Base-by-base conservation (phyloP, 2,329 filamentous ascomycete genomes). In the Penicillium palitans region DNA sequence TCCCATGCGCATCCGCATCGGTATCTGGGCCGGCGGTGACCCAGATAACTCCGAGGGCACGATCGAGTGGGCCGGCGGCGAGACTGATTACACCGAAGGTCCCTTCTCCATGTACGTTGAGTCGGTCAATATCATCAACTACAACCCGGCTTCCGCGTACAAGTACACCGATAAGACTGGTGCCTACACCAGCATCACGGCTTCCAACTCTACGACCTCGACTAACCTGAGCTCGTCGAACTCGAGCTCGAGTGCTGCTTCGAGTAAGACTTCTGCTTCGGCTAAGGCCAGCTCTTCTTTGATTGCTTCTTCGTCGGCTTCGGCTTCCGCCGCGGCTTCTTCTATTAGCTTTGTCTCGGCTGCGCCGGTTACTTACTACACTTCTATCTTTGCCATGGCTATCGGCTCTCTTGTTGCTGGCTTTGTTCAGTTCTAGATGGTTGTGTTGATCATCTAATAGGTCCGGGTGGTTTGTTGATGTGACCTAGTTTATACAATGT, bases 81-180 rank as follows among this genome's bases (percentile, higher is more conserved):
- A 79, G 53, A 90, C 88, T 27, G 81, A 91, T 71, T 93, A 87
- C 72, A 70, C 72, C 45, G 71, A 83, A 25, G 87, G 80, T 0
- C 90, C 90, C 0, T 93, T 85, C 77, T 86, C 81, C 65, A 93
- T 93, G 89, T 86, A 84, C 57, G 83, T 93, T 61, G 84, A 90
- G 78, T 84, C 81, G 21, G 76, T 85, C 37, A 79, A 81, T 35
- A 79, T 83, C 52, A 66, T 76, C 61, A 85, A 83, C 76, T 86
- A 83, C 68, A 83, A 79, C 47, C 84, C 86, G 1, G 80, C 77
- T 40, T 84, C 84, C 62, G 82, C 84, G 66, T 93, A 92, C 70
- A 74, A 81, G 42, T 92, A 85, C 65, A 79, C 80, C 27, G 88
- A 90, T 69, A 77, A 78, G 49, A 79, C 81, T 0, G 89, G 89